Percentiles rank a stretch among this genome's conserved stretches.
These are phyloP conservation scores for Hypoxylon sp. DNA, from an alignment of 2,329 filamentous ascomycete genomes.

Conservation along the genomic window DNA sequence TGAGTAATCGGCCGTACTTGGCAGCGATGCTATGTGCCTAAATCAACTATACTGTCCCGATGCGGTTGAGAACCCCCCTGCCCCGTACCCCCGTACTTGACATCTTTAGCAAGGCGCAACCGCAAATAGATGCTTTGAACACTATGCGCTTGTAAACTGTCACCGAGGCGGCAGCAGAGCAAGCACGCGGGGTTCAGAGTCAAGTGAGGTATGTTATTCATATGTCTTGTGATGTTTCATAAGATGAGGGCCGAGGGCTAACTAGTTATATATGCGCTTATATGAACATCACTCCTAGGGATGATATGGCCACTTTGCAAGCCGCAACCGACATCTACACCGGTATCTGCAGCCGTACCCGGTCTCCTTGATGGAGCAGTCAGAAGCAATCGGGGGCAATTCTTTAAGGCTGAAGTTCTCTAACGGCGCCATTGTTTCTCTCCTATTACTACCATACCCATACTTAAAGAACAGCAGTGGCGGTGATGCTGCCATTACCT, in stretches of 20 bases:
- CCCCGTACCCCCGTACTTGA: conserved; percentile 23
- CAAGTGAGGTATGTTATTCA: not conserved
- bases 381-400: conserved; percentile 22
- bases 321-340: conserved; percentile 10
- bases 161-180: conserved; percentile 14
- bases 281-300: conserved; percentile 24
- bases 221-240: not conserved
- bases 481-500: conserved; percentile 16
- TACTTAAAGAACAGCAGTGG: conserved; percentile 23
- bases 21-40: not conserved
- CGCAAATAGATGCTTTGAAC: conserved; percentile 14
- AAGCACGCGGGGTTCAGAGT: conserved; percentile 5
- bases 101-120: conserved; percentile 7
- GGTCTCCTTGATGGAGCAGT: conserved; percentile 6
- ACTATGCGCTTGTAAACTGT: conserved; percentile 13
- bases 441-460: conserved; percentile 14
- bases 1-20: conserved; percentile 21
- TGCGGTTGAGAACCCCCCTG: conserved; percentile 13
- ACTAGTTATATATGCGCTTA: conserved; percentile 14
- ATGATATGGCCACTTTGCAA: conserved; percentile 11
- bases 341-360: conserved; percentile 23
- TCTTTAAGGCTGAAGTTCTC: conserved; percentile 11
- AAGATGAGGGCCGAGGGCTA: not conserved
- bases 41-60: conserved; percentile 23
- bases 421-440: conserved; percentile 15